Base-by-base conservation (phyloP, 2,329 filamentous ascomycete species). In the Ophiosphaerella korrae region DNA sequence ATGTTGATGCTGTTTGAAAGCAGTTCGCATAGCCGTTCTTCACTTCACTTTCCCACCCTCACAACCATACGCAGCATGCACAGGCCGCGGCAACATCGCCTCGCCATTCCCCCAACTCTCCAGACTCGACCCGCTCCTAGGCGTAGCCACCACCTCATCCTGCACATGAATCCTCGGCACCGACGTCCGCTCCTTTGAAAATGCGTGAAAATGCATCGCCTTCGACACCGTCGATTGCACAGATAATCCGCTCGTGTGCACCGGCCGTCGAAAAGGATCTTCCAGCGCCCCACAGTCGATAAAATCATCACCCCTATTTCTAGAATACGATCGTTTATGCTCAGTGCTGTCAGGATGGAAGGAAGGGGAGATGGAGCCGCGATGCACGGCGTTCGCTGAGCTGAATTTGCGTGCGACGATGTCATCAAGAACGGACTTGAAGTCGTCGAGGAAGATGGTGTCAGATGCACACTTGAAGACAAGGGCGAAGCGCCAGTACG, bases 391-490 rank as follows among this genome's bases (percentile, higher is more conserved):
- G 9, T 57, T 57, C 24, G 55, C 55, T 2, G 61, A 64, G 39
- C 53, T 67, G 35, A 67, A 64, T 12, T 64, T 66, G 16, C 55
- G 54, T 8, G 62, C 57, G 3, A 70, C 46, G 16, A 72, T 72
- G 11, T 62, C 66, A 46, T 72, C 70, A 9, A 72, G 61, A 2
- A 72, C 60, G 9, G 66, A 68, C 32, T 72, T 72, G 57, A 72
- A 72, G 46, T 72, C 70, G 37, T 72, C 70, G 4, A 72, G 60
- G 51, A 72, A 72, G 32, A 72, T 72, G 2, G 66, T 70, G 18
- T 72, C 70, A 1, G 67, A 70, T 3, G 68, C 68, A 31, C 68
- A 72, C 40, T 72, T 72, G 59, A 72, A 72, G 3, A 72, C 68
- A 2, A 72, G 59, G 0, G 70, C 70, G 33, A 71, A 68, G 7